Base-by-base conservation (phyloP, 108 stramenopile genomes). In the Pseudonitzschia pungens region DNA sequence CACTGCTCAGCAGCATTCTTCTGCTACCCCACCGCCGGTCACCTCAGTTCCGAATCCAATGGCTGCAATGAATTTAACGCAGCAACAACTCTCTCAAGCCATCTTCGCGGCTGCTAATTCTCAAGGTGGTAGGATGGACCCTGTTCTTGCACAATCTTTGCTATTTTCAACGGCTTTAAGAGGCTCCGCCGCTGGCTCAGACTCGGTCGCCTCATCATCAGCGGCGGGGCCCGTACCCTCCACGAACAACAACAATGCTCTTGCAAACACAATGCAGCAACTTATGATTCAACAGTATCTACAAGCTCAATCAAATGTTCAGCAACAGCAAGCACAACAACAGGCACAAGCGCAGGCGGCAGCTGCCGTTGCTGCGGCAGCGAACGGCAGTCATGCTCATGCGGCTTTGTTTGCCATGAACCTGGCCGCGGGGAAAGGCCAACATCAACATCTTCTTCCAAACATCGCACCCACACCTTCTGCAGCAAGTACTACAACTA, bases 271-370 rank as follows among this genome's bases (percentile, higher is more conserved):
- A 0, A 72, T 73, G 79, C 69, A 73, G 41, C 75, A 81, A 56
- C 60, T 72, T 11, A 69, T 68, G 41, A 4, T 69, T 18, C 81
- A 75, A 59, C 54, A 79, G 51, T 68, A 70, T 11, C 80, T 78
- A n/a, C n/a, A n/a, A 65, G 70, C 73, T 52, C 70, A 71, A 77
- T 68, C 78, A 62, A 69, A 62, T 16, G 69, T 51, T 11, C 62
- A 76, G 44, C 78, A 79, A 26, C 77, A 77, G 41, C 73, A 55
- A 68, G 65, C 55, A 26, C 29, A 66, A 32, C 72, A 81, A n/a
- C 76, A 62, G 56, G 65, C 41, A 24, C 65, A 66, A 55, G 20
- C 57, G 28, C 62, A 68, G 48, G n/a, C n/a, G n/a, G n/a, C n/a
- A n/a, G 62, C 64, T 22, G 22, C 60, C 7, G 66, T 55, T 1